Conservation (phyloP, 2,329 filamentous ascomycete genomes). For the Stagonosporopsis cucurbitacearum region DNA sequence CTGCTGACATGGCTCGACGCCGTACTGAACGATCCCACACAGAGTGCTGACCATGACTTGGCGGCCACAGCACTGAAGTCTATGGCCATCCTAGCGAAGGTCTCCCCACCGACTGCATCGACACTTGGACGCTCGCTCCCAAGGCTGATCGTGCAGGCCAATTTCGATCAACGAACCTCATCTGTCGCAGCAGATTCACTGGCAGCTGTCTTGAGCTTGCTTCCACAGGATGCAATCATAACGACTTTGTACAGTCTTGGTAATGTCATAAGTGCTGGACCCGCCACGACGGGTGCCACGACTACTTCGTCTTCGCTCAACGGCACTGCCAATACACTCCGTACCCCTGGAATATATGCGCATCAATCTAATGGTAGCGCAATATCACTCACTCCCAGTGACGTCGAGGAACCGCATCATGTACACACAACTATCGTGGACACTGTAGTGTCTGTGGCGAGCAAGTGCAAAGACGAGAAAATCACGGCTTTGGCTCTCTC, state of each 20-base stretch:
- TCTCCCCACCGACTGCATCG: slow-evolving; percentile 75
- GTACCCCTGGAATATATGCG: slow-evolving; percentile 43
- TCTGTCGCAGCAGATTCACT: slow-evolving; percentile 82
- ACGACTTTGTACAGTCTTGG: slow-evolving; percentile 96
- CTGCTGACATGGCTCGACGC: slow-evolving; percentile 87
- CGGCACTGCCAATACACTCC: slow-evolving; percentile 55
- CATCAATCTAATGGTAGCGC: slow-evolving; percentile 70
- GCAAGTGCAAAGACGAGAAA: slow-evolving; percentile 81
- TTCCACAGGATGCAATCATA: slow-evolving; percentile 92
- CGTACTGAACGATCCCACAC: slow-evolving; percentile 75
- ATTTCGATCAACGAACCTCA: slow-evolving; percentile 72
- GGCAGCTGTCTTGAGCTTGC: slow-evolving; percentile 77
- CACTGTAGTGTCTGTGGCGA: slow-evolving; percentile 89
- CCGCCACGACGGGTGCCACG: slow-evolving; percentile 56
- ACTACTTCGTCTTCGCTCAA: slow-evolving; percentile 58
- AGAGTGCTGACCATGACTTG: slow-evolving; percentile 81
- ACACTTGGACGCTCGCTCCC: slow-evolving; percentile 80
- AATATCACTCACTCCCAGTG: slow-evolving; percentile 76
- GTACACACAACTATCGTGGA: slow-evolving; percentile 92
- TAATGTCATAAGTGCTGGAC: slow-evolving; percentile 83
- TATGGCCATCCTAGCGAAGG: slow-evolving; percentile 79
- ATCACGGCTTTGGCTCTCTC: slow-evolving; percentile 92
- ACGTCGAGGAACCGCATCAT: slow-evolving; percentile 77
- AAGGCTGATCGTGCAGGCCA: slow-evolving; percentile 85
- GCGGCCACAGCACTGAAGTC: slow-evolving; percentile 80